Evolutionary conservation across 805 yeast species (phyloP).

Genomic region (Torulaspora microellipsoides): DNA sequence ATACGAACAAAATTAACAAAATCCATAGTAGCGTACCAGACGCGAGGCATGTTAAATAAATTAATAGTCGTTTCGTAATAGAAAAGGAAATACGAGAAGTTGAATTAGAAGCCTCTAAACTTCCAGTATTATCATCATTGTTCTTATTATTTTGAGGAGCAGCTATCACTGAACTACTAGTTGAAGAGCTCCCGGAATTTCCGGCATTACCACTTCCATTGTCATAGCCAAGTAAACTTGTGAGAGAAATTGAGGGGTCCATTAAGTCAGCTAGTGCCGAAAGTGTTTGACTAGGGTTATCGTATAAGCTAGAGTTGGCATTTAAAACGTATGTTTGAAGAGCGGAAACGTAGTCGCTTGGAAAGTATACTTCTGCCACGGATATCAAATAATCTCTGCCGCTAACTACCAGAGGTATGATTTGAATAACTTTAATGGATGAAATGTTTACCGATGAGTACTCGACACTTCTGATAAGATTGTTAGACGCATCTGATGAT

Average conservation of each 20-base stretch:
- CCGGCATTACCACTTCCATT: constrained; percentile 32
- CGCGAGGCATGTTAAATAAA: constrained; percentile 15
- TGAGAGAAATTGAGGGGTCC: constrained; percentile 41
- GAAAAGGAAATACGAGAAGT: constrained; percentile 1
- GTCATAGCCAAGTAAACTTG: constrained; percentile 17
- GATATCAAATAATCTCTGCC: constrained; percentile 65
- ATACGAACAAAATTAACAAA: constrained; percentile 4
- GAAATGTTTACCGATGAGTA: constrained; percentile 3
- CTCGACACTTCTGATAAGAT: background rate
- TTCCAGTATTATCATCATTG: constrained; percentile 3
- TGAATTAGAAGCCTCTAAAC: constrained; percentile 5
- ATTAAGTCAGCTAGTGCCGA: constrained; percentile 61
- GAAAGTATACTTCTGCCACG: constrained; percentile 81
- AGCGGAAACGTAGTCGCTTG: constrained; percentile 44
- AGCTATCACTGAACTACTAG: background rate
- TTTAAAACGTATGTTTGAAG: constrained; percentile 50
- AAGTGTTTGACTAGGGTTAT: constrained; percentile 53
- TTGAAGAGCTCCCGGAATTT: constrained; percentile 17
- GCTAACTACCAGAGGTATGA: constrained; percentile 69
- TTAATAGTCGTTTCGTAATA: constrained; percentile 12
- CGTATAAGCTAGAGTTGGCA: constrained; percentile 54
- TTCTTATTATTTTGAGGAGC: background rate
- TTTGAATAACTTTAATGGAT: constrained; percentile 44
- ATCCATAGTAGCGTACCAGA: constrained; percentile 16
- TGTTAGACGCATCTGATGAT: background rate